Evolutionary conservation across 1,284 basidiomycete genomes (phyloP).

Genomic region (Malassezia sp.): DNA sequence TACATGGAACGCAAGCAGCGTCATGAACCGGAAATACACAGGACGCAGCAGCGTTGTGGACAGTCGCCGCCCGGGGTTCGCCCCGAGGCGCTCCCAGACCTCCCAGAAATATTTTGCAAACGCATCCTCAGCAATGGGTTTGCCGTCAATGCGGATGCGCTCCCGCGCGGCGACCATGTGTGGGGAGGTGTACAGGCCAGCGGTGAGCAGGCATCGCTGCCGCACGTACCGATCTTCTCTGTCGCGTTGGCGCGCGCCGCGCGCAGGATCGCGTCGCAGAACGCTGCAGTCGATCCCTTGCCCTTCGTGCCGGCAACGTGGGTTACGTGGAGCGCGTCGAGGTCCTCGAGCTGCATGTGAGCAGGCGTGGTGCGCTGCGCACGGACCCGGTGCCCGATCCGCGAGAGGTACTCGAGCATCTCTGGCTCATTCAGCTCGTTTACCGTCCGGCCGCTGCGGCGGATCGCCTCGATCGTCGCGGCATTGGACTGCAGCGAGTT

Average conservation of each 20-base stretch:
- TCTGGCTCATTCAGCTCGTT: slow-evolving; percentile 67
- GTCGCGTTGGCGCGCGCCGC: slow-evolving; percentile 21
- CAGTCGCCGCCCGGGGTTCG: slow-evolving; percentile 49
- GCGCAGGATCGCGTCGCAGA: slow-evolving; percentile 49
- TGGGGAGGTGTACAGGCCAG: slow-evolving; percentile 91
- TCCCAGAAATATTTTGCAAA: slow-evolving; percentile 92
- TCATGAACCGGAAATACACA: slow-evolving; percentile 86
- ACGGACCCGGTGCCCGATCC: slow-evolving; percentile 88
- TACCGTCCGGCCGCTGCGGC: slow-evolving; percentile 61
- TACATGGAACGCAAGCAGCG: slow-evolving; percentile 79
- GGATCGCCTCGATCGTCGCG: slow-evolving; percentile 70
- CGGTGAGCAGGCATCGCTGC: no score
- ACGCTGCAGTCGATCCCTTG: slow-evolving; percentile 93
- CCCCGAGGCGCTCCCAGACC: slow-evolving; percentile 77
- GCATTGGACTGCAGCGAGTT: slow-evolving; percentile 93
- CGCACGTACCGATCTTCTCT: slow-evolving; percentile 49
- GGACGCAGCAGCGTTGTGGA: slow-evolving; percentile 60
- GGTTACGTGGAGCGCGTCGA: slow-evolving; percentile 81
- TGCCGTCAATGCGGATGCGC: slow-evolving; percentile 84
- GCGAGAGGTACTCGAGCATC: slow-evolving; percentile 75
- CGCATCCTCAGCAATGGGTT: slow-evolving; percentile 70
- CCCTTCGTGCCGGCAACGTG: slow-evolving; percentile 99
- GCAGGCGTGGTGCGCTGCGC: no score
- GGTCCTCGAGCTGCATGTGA: slow-evolving; percentile 59
- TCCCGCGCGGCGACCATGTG: slow-evolving; percentile 93